Base-by-base conservation (phyloP, 306 rosid species). In the Myrica gale region DNA sequence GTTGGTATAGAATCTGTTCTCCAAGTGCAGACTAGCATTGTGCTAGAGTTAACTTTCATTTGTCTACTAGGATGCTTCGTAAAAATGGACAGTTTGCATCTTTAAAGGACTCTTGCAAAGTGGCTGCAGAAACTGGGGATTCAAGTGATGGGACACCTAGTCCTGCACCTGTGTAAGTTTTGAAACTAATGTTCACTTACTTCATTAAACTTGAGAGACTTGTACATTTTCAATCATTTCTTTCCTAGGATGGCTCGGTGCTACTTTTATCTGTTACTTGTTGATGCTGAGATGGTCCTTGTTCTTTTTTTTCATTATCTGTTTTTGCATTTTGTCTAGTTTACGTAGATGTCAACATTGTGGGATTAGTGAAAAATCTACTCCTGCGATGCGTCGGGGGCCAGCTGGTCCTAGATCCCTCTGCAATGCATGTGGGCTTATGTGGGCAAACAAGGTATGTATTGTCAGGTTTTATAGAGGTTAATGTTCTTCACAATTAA, bases 11-110 rank as follows among this genome's bases (percentile, higher is more conserved):
- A 65, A 15, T 47, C 39, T 86, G 20, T 60, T 51, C 57, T 68
- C 50, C 43, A 65, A 32, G 7, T 20, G 13, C 47, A 45, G 47
- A 53, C 54, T 51, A 77, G 53, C 21, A 66, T 17, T 76, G 52
- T 58, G 74, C 15, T 71, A 69, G 73, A 81, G 76, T 71, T 17
- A 63, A 63, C 44, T 66, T 11, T 66, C 15, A 43, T 66, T 68
- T 75, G 55, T 77, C 60, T 67, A 32, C 77, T 75, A 91, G 96
- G 85, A 91, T 91, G 96, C 86, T 83, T 74, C 96, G 96, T 32
- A 88, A 90, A 90, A 90, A 88, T 85, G 96, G 96, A 60, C 90
- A 87, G 72, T 90, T 90, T 85, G 88, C 93, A 51, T 85, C 96
- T 11, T 55, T 85, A 77, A 90, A 90, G 85, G 93, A 87, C 20